phyloP scores from a whole-genome alignment of 257 asterid genomes.

The Ballota nigra region DNA sequence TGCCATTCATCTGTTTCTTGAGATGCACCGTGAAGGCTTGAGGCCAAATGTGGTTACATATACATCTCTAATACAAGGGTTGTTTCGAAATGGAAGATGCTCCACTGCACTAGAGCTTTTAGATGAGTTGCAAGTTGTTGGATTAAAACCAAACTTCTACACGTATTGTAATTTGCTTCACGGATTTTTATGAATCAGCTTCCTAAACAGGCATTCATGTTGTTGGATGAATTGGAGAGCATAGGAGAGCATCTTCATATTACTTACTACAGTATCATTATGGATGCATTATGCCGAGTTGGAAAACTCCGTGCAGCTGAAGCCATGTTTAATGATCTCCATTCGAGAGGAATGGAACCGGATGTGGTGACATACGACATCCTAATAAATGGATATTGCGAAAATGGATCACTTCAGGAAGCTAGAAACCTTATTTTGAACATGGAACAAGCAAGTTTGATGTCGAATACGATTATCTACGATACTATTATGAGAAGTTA shows the following conservation, averaged over 20 bases:
- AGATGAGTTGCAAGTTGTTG: neutral
- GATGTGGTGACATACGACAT: neutral
- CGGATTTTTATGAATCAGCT: neutral
- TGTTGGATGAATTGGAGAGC: neutral
- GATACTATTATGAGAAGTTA: too few species aligned
- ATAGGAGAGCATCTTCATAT: neutral
- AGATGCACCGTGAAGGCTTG: too few species aligned
- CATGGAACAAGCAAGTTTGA: too few species aligned
- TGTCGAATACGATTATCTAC: too few species aligned
- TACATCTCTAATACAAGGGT: neutral
- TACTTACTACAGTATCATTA: neutral
- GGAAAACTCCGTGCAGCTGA: neutral
- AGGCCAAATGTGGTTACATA: too few species aligned
- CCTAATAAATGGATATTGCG: neutral
- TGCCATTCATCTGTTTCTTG: too few species aligned
- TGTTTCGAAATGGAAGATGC: neutral
- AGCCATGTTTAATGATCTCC: neutral
- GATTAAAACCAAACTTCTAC: neutral
- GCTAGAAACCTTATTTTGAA: too few species aligned
- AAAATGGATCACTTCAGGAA: neutral
- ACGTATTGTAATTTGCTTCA: neutral
- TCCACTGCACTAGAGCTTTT: neutral
- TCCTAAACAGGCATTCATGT: neutral
- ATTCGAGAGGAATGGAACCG: neutral
- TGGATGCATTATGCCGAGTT: neutral